Percentiles rank a stretch among this genome's conserved stretches.
These are phyloP conservation scores for Colletotrichum siamense DNA, from an alignment of 2,329 filamentous ascomycete species.

Conservation along the genomic window DNA sequence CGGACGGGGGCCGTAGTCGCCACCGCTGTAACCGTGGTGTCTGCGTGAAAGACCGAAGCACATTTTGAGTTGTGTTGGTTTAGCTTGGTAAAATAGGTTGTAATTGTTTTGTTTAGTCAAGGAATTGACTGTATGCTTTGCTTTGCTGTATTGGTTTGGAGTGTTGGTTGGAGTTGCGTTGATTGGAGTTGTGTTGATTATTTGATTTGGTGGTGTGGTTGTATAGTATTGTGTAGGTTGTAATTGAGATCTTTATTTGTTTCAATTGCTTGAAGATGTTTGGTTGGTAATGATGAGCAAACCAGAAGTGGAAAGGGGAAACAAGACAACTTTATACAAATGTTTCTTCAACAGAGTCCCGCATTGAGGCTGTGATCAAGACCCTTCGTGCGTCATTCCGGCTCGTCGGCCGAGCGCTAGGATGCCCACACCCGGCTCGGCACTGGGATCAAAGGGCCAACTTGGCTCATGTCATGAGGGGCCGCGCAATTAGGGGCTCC, in stretches of 20 bases:
- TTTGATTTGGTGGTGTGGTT: not conserved
- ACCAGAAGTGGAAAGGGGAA: too few species aligned
- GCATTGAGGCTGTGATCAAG: not conserved
- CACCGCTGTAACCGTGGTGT: not conserved
- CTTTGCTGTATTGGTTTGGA: not conserved
- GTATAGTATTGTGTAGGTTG: not conserved
- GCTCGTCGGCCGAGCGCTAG: conserved; percentile 1
- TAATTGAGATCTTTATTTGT: not conserved
- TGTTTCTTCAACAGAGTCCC: not conserved
- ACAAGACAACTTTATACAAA: not conserved
- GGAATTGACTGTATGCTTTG: not conserved
- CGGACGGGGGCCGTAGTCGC: conserved; percentile 1
- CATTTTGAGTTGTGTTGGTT: not conserved
- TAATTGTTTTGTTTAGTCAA: rapidly evolving
- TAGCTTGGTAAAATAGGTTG: not conserved
- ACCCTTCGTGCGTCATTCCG: conserved; percentile 16
- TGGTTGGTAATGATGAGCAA: not conserved
- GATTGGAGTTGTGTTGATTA: not conserved
- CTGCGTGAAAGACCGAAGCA: conserved; percentile 15
- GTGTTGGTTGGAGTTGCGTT: not conserved
- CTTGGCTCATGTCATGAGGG: conserved; percentile 18
- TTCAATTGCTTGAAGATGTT: not conserved
- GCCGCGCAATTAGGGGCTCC: conserved; percentile 12
- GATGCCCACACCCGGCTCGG: not conserved
- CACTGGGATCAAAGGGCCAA: not conserved